phyloP scores from a whole-genome alignment of 2,329 filamentous ascomycete species.

The Colletotrichum sp. region DNA sequence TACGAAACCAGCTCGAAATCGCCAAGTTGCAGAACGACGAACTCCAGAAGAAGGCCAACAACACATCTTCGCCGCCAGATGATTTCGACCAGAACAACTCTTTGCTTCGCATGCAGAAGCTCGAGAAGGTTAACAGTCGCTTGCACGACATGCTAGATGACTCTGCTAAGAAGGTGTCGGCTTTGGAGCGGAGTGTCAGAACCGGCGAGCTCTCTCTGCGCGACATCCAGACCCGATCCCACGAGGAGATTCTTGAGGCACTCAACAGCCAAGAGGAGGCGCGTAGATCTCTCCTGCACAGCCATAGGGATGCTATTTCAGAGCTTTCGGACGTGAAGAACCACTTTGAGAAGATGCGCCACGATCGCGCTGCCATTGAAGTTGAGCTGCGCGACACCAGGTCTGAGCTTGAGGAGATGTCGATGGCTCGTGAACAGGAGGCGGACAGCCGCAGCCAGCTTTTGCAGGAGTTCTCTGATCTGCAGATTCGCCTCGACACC shows the following conservation, averaged over 20 bases:
- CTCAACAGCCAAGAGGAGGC: slow-evolving; percentile 94
- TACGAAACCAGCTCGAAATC: slow-evolving; percentile 93
- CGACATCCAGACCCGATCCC: slow-evolving; percentile 90
- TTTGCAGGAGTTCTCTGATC: slow-evolving; percentile 88
- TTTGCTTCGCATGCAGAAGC: slow-evolving; percentile 81
- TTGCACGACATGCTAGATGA: slow-evolving; percentile 95
- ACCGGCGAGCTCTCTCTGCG: slow-evolving; percentile 87
- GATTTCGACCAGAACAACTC: slow-evolving; percentile 78
- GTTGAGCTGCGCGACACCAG: slow-evolving; percentile 85
- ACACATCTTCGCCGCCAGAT: slow-evolving; percentile 66
- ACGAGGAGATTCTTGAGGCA: slow-evolving; percentile 91
- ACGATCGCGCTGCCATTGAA: slow-evolving; percentile 79
- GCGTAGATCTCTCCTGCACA: slow-evolving; percentile 78
- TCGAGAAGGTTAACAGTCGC: slow-evolving; percentile 89
- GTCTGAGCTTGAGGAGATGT: slow-evolving; percentile 84
- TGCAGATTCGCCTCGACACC: slow-evolving; percentile 90
- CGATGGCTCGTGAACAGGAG: slow-evolving; percentile 82
- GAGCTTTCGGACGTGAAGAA: slow-evolving; percentile 88
- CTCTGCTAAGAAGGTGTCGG: slow-evolving; percentile 89
- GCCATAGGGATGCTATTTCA: slow-evolving; percentile 83
- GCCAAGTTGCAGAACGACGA: slow-evolving; percentile 95
- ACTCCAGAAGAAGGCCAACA: slow-evolving; percentile 84
- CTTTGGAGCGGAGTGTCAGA: slow-evolving; percentile 84
- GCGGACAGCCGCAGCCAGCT: slow-evolving; percentile 86
- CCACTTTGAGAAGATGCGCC: slow-evolving; percentile 86